phyloP scores from a whole-genome alignment of 345 rosid species.

The thale cress (Arabidopsis thaliana) region TAIR10.1 NC_003075.7:12926001-12926500 shows the following conservation, averaged over 20 bases:
- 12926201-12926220: constrained; percentile 12
- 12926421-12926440: constrained; percentile 45
- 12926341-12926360: background rate
- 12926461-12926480: constrained; percentile 47
- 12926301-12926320: constrained; percentile 22
- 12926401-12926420: constrained; percentile 16
- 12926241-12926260: background rate
- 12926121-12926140: constrained; percentile 8
- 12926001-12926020: constrained; percentile 4
- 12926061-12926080: constrained; percentile 10
- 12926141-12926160: constrained; percentile 13
- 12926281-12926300: constrained; percentile 14
- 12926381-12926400: constrained; percentile 19
- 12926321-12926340: constrained; percentile 1
- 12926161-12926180: background rate
- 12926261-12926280: background rate
- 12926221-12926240: background rate
- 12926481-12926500: constrained; percentile 50
- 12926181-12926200: background rate
- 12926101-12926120: background rate
- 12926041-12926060: constrained; percentile 7
- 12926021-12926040: constrained; percentile 8
- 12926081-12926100: constrained; percentile 8
- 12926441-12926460: constrained; percentile 49
- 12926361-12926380: constrained; percentile 8